Percentiles rank a stretch among this genome's conserved stretches.
phyloP scores from a whole-genome alignment of 2,329 filamentous ascomycete species.

The Blastomyces percursus region DNA sequence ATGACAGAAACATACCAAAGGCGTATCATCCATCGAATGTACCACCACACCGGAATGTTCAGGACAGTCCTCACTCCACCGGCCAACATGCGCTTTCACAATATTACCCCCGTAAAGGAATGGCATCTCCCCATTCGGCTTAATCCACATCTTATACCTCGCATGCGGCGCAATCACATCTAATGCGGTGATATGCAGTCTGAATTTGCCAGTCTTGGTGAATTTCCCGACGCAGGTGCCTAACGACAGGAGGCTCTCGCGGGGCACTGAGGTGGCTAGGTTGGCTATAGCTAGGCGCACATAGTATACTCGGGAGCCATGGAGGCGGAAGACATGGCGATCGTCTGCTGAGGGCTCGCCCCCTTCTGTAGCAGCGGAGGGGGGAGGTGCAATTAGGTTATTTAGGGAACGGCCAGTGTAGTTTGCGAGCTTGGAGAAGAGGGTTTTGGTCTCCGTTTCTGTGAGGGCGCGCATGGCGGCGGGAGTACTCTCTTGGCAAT shows the following conservation, averaged over 20 bases:
- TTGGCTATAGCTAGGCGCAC: constrained; percentile 83
- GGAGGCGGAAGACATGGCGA: constrained; percentile 75
- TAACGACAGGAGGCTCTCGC: constrained; percentile 72
- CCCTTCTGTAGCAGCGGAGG: constrained; percentile 42
- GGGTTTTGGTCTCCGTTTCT: constrained; percentile 51
- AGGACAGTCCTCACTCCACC: constrained; percentile 83
- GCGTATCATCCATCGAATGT: constrained; percentile 82
- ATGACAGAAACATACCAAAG: constrained; percentile 40
- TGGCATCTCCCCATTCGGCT: constrained; percentile 92
- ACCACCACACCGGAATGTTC: constrained; percentile 89
- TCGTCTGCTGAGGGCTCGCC: constrained; percentile 53
- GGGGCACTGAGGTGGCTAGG: constrained; percentile 72
- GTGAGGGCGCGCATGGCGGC: constrained; percentile 67
- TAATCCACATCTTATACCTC: constrained; percentile 94
- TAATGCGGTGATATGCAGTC: constrained; percentile 79
- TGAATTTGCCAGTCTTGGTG: constrained; percentile 92
- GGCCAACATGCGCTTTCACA: constrained; percentile 68
- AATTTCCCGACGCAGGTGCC: constrained; percentile 83
- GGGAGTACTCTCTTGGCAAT: background rate
- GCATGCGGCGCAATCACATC: constrained; percentile 83
- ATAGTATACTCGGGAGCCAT: constrained; percentile 81
- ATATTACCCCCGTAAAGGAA: constrained; percentile 92
- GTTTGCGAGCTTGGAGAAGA: constrained; percentile 87
- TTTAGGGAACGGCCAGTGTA: constrained; percentile 84
- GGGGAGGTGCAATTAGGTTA: constrained; percentile 65